These are phyloP conservation scores for Agapanthus africanus DNA, from an alignment of 106 monocot genomes.

Conservation along the genomic window DNA sequence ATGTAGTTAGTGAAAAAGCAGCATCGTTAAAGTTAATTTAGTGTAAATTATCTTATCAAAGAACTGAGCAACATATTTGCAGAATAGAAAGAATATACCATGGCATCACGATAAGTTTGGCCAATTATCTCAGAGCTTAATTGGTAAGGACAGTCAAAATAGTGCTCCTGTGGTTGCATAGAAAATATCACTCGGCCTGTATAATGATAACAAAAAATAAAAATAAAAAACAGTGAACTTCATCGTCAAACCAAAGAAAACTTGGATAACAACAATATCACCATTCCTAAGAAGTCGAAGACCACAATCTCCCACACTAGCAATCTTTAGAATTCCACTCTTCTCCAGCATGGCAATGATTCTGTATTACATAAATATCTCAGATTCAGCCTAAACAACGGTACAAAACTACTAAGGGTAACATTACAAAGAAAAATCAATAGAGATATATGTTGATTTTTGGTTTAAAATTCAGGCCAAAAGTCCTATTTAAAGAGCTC, in stretches of 20 bases:
- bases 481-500: too few relatives aligned
- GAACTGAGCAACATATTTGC: neutral
- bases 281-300: slow-evolving; percentile 70
- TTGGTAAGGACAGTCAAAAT: slow-evolving; percentile 95
- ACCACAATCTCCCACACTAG: slow-evolving; percentile 92
- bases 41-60: neutral
- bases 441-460: too few relatives aligned
- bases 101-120: slow-evolving; percentile 85
- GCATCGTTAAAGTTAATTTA: too few relatives aligned
- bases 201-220: slow-evolving; percentile 3
- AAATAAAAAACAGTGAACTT: neutral
- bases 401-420: neutral
- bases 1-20: too few relatives aligned
- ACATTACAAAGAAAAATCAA: neutral
- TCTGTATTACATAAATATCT: slow-evolving; percentile 20
- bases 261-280: neutral
- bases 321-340: slow-evolving; percentile 67
- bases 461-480: too few relatives aligned
- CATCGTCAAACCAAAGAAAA: neutral
- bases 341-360: slow-evolving; percentile 83
- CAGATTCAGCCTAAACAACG: neutral
- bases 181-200: slow-evolving; percentile 62
- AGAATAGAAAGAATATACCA: slow-evolving; percentile 30
- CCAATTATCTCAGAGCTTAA: slow-evolving; percentile 69
- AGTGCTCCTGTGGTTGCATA: slow-evolving; percentile 80